These are phyloP conservation scores for Gaultheria prostrata DNA, from an alignment of 148 eudicot genomes.

Conservation along the genomic window DNA sequence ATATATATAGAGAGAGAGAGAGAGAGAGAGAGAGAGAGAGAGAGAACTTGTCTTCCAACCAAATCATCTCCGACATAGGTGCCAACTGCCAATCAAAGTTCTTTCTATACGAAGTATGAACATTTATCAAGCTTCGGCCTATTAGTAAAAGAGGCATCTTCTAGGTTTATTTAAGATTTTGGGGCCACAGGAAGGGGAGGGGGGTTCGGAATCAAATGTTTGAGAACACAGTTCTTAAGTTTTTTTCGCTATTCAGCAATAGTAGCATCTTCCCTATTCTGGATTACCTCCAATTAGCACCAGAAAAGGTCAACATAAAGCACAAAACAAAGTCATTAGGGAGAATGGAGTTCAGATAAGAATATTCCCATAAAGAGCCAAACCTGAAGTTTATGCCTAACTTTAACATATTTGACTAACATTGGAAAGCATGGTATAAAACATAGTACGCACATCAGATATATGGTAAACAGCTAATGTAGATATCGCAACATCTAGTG, in stretches of 20 bases:
- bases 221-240: not conserved
- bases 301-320: slow-evolving; percentile 11
- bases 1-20: not conserved
- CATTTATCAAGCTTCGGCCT: not conserved
- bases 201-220: not conserved
- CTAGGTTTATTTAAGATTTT: not conserved
- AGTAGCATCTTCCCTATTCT: not conserved
- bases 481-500: not conserved
- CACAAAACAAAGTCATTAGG: not conserved
- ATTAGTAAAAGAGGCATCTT: not conserved
- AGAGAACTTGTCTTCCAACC: not conserved
- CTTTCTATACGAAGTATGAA: not conserved
- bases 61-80: not conserved
- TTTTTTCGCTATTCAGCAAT: not conserved
- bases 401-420: not conserved
- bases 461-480: not conserved
- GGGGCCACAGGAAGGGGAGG: not conserved
- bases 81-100: not conserved
- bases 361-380: not conserved
- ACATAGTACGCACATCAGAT: not conserved
- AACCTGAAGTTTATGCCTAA: not conserved
- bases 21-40: not conserved
- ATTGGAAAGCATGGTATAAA: not conserved
- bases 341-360: not conserved
- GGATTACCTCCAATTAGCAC: not conserved